Evolutionary conservation across 2,329 filamentous ascomycete species (phyloP), one percentile per base, ranked within the genome.

Genomic region (Cytospora chrysosperma): DNA sequence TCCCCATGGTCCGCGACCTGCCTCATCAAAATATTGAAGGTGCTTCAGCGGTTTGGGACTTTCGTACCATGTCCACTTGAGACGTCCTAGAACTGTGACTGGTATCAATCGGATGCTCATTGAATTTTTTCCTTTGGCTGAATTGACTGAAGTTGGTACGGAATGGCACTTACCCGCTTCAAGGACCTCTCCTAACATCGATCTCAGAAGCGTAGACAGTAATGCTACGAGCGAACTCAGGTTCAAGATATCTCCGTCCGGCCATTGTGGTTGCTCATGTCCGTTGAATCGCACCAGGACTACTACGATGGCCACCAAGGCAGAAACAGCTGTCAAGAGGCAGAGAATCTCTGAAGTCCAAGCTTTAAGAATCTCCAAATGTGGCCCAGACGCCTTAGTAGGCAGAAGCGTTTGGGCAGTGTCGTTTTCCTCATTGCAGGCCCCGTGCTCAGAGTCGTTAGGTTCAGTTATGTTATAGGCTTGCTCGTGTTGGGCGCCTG

Each of bases 41-140:
- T 58, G 27, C 9, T 28, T 51, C 4, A 58, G 40, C 21, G 56
- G 56, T 9, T 47, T 40, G 4, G 43, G 56, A 51, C n/a, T 21
- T 17, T 37, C 12, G 3, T 50, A 58, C 56, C 56, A 58, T 26
- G n/a, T n/a, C 56, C 56, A 58, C 26, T 58, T 58, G 9, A 50
- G 43, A 27, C 50, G 56, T 5, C 56, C 56, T 17, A 51, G 49
- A 24, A 19, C 40, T 58, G 26, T 15, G 17, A 26, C 34, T 17
- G 40, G 28, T 21, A 13, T n/a, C n/a, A n/a, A n/a, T n/a, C n/a
- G n/a, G 40, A 26, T 10, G 34, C 34, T 37, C 34, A 37, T 10
- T 37, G 34, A n/a, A 13, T 37, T 3, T 5, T 10, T 37, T 37
- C 34, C 34, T 37, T 5, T 13, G 37, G 13, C 24, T 21, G 6